phyloP scores from a whole-genome alignment of 306 rosid genomes.

The Lagenaria siceraria region DNA sequence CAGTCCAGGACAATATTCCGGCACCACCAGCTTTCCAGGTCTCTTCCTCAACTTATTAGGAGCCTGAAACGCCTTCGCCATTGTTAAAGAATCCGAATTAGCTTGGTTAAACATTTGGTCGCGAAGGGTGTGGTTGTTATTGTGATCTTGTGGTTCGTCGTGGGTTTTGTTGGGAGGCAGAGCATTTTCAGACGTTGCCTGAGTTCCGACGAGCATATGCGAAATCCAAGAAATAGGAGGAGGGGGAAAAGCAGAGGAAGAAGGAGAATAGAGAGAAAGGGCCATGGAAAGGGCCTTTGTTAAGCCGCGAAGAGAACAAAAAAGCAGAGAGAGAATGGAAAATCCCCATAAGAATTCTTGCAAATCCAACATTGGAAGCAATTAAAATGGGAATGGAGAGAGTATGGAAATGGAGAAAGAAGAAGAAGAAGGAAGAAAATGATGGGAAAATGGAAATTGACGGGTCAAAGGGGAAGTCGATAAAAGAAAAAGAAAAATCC shows the following conservation, averaged over 20 bases:
- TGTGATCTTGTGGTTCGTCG: neutral
- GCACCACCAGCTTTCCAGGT: conserved; percentile 22
- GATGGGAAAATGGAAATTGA: neutral
- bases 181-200: neutral
- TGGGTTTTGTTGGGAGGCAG: neutral
- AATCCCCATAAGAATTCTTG: conserved; percentile 5
- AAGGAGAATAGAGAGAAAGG: conserved; percentile 9
- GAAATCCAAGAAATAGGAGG: neutral
- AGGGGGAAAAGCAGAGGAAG: neutral
- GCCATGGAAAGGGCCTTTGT: conserved; percentile 4
- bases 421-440: neutral
- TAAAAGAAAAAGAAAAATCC: conserved; percentile 7
- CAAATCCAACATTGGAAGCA: neutral
- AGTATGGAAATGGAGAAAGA: neutral
- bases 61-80: neutral
- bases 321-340: conserved; percentile 3
- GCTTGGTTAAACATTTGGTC: neutral
- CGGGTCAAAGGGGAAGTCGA: conserved; percentile 21
- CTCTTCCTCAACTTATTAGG: conserved; percentile 12
- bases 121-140: neutral
- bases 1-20: conserved; percentile 6
- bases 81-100: neutral
- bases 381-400: neutral
- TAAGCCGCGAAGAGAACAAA: conserved; percentile 1
- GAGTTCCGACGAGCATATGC: neutral